Conservation (phyloP, 768 basidiomycete species). For the Leccinum variicolor region DNA sequence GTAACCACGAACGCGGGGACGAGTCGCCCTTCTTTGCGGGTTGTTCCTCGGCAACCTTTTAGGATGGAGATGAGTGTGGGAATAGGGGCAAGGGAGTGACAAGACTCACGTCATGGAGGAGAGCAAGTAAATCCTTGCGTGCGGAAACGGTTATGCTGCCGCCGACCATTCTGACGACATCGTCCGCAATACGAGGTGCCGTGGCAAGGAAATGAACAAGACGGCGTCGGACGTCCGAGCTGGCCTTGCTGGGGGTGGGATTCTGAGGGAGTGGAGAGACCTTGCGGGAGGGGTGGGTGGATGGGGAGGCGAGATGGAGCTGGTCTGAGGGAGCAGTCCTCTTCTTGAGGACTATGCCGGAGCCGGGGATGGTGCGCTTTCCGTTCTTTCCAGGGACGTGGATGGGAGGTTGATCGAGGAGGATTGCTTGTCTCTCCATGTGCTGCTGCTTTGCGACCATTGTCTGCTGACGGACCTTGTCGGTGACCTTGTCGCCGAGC, state of each 20-base stretch:
- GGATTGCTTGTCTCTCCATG: conserved; percentile 45
- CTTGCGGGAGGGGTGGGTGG: conserved; percentile 28
- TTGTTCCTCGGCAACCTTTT: conserved; percentile 50
- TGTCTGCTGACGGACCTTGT: conserved; percentile 44
- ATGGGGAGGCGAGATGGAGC: conserved; percentile 29
- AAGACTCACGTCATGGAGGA: conserved; percentile 50
- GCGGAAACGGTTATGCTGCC: conserved; percentile 35
- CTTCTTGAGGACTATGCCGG: conserved; percentile 27
- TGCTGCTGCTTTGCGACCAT: conserved; percentile 47
- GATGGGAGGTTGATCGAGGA: conserved; percentile 37
- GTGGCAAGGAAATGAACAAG: conserved; percentile 51
- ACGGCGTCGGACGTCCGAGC: conserved; percentile 32
- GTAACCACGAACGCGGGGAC: conserved; percentile 44
- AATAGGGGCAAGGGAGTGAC: not conserved
- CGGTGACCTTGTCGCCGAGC: conserved; percentile 42
- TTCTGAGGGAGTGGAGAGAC: conserved; percentile 26
- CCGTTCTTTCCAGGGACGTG: conserved; percentile 35
- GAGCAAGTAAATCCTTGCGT: conserved; percentile 42
- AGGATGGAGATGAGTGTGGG: not conserved
- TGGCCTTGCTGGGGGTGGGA: conserved; percentile 16
- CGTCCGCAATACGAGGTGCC: conserved; percentile 42
- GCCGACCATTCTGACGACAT: conserved; percentile 42
- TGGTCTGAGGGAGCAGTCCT: conserved; percentile 28
- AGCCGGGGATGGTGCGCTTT: conserved; percentile 38
- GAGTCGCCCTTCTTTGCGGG: conserved; percentile 35